Base-by-base conservation (phyloP, 768 basidiomycete genomes). In the Clitopilus passeckerianus region DNA sequence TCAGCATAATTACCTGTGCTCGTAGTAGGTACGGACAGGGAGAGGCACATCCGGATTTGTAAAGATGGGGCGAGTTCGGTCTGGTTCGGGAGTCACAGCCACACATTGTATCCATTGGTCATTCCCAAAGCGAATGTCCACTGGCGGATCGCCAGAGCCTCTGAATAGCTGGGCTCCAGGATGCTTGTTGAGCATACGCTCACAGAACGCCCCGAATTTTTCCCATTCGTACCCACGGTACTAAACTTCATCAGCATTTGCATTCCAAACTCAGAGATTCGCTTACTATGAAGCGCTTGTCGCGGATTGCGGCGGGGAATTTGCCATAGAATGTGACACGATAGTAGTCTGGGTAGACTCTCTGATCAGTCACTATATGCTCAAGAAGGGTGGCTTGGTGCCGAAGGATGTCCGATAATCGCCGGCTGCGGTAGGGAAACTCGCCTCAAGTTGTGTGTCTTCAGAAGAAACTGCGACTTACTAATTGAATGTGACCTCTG, bases 191-290 rank as follows among this genome's bases (percentile, higher is more conserved):
- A 95, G 84, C 86, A 97, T 91, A 35, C 90, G 79, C 71, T 98
- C 94, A 72, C 92, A 93, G 76, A 91, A 93, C 2, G 89, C 84
- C 6, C 87, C 88, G 61, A 87, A 93, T 67, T 92, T 95, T 74
- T 98, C 95, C 93, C 91, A 94, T 67, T 94, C 93, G 67, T 87
- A 91, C 1, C 95, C 96, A 50, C 96, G 92, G 71, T 95, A 95
- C 92, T 94, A 57, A 27, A 52, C 55, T 54, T 53, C 30, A 56
- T 55, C 35, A 35, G 10, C 61, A 22, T 27, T n/a, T 24, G 22
- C 57, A 63, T 14, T 30, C 43, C 34, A 18, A 30, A 52, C 27
- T 30, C 27, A 30, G 12, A 18, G 52, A 27, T 15, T 27, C 78
- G 43, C 82, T 61, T 72, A 95, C 93, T 61, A 96, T 87, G 74